Base-by-base conservation (phyloP, 225 moss, liverwort and hornwort genomes). In the Thuidium tamariscinum region DNA sequence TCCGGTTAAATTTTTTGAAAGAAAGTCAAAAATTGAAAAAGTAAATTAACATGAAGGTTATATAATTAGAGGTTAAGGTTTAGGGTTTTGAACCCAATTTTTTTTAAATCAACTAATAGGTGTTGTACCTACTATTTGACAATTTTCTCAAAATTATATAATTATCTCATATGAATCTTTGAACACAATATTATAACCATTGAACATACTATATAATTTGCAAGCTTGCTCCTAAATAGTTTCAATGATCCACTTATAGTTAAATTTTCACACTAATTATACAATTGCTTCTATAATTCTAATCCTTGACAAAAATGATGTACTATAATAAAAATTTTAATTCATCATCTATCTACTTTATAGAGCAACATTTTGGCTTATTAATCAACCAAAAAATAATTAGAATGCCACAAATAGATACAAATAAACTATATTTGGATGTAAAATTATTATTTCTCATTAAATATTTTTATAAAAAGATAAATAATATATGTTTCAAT, bases 81-180 rank as follows among this genome's bases (percentile, higher is more conserved):
- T n/a, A n/a, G 10, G 27, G 5, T 25, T 70, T 1, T 0, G 0
- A 9, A 16, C 2, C 16, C 16, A 70, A 41, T 2, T 41, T 69
- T 68, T 0, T 15, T 0, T 2, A 42, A 16, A 16, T 26, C 3
- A 11, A 37, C 2, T 1, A 0, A 23, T 67, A 11, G 22, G 0
- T 67, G 13, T 4, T 8, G 7, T 37, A 39, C 0, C 0, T 23
- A 7, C 13, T 67, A 67, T 27, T 71, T 71, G 8, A 16, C 27
- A 27, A 71, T 2, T 27, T 27, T 16, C 3, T 5, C 27, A 71
- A 9, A 71, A 27, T 27, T 16, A 44, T 44, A 7, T 16, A n/a
- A n/a, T 27, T 70, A 16, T 27, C 5, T 44, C 0, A 2, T 41
- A 5, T 44, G 5, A 42, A 26, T 70, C 26, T 16, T 42, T 42